Percentiles rank a stretch among this genome's conserved stretches.
These are phyloP conservation scores for Leishmania major DNA, from an alignment of 208 protist species.

Conservation along the genomic window DNA sequence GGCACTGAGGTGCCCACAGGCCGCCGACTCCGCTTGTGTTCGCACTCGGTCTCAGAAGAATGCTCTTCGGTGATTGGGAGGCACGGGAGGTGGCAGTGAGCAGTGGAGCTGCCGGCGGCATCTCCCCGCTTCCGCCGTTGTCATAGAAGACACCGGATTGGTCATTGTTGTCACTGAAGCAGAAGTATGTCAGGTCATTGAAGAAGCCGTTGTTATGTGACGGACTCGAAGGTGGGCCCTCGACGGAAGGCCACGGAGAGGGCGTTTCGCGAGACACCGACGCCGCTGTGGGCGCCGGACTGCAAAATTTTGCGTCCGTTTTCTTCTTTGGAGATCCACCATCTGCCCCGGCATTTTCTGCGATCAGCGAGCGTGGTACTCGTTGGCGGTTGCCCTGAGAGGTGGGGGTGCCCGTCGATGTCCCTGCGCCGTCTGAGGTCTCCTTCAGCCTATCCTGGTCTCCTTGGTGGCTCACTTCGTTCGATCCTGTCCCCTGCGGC, in stretches of 20 bases:
- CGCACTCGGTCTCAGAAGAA: conserved; percentile 18
- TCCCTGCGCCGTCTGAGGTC: neutral
- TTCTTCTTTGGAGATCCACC: neutral
- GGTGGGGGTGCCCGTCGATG: neutral
- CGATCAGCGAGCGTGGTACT: neutral
- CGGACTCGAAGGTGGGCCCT: neutral
- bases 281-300: neutral
- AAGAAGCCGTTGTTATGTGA: neutral
- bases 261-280: neutral
- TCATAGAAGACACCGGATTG: neutral
- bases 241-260: neutral
- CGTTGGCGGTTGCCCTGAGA: neutral
- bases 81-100: neutral
- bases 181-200: neutral
- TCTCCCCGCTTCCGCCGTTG: neutral
- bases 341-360: neutral
- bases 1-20: neutral
- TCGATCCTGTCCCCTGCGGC: neutral
- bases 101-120: neutral
- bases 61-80: conserved; percentile 15
- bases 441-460: neutral
- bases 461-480: neutral
- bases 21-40: neutral
- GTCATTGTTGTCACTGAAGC: neutral
- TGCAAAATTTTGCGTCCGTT: neutral